A percentile compares a stretch with the other conserved stretches of the same genome.
Conservation (phyloP, 2,329 filamentous ascomycete genomes). For the Xylariaceae sp. region DNA sequence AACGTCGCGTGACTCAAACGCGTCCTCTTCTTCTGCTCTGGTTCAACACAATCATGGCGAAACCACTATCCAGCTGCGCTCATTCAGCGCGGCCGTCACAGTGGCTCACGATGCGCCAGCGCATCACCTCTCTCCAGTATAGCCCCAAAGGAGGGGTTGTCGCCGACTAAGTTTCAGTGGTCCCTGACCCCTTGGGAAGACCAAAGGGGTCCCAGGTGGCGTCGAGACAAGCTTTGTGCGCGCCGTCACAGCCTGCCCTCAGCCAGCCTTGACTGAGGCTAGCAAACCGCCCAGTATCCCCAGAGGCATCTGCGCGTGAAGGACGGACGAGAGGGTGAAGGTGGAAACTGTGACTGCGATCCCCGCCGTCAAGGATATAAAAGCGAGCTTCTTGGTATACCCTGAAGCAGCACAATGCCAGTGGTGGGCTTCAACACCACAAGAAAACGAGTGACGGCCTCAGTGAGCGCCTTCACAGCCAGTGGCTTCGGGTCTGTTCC, state of each 20-base stretch:
- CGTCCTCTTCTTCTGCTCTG: constrained; percentile 9
- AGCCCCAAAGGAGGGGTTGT: constrained; percentile 47
- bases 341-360: too few species aligned
- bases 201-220: constrained; percentile 13
- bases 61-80: constrained; percentile 9
- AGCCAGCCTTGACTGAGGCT: too few species aligned
- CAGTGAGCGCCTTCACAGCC: constrained; percentile 1
- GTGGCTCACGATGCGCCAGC: constrained; percentile 15
- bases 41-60: constrained; percentile 15
- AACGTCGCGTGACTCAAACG: constrained; percentile 9
- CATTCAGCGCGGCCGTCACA: constrained; percentile 10
- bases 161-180: constrained; percentile 29
- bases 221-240: constrained; percentile 6
- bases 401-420: constrained; percentile 5
- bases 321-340: too few species aligned
- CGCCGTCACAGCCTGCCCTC: too few species aligned
- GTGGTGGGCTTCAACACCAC: constrained; percentile 3
- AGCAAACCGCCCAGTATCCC: too few species aligned
- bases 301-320: too few species aligned
- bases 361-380: too few species aligned
- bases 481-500: too few species aligned
- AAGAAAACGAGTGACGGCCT: constrained; percentile 3
- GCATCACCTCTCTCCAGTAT: constrained; percentile 18
- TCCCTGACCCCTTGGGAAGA: constrained; percentile 17
- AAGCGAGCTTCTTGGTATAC: constrained; percentile 1